phyloP scores from a whole-genome alignment of 1,139 yeast species.

The Saccharomyces hybrid region DNA sequence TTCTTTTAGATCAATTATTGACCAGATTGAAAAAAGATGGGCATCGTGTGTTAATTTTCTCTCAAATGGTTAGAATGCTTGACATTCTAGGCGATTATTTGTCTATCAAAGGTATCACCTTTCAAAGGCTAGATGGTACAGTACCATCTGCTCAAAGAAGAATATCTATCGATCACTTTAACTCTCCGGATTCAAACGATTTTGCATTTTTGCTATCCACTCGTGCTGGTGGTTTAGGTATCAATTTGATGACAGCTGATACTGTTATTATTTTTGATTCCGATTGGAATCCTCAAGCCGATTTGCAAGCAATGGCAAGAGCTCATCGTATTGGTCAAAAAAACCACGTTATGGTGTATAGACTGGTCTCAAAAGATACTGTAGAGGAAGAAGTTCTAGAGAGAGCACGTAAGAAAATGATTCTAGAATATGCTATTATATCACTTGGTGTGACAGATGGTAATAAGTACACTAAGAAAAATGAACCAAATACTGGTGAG shows the following conservation, averaged over 20 bases:
- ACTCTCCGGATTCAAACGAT: too few species aligned
- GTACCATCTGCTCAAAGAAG: slow-evolving; percentile 91
- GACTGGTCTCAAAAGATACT: slow-evolving; percentile 94
- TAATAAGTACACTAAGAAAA: slow-evolving; percentile 40
- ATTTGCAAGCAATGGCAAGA: too few species aligned
- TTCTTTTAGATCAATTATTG: slow-evolving; percentile 57
- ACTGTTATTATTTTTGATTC: too few species aligned
- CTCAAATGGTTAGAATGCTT: slow-evolving; percentile 75
- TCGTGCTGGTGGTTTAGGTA: too few species aligned
- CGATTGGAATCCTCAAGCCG: too few species aligned
- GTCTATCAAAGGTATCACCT: slow-evolving; percentile 80
- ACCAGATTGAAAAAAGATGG: slow-evolving; percentile 40
- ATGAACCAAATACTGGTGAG: slow-evolving; percentile 79
- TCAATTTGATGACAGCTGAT: too few species aligned
- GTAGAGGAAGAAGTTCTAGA: slow-evolving; percentile 96
- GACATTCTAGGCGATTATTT: slow-evolving; percentile 91
- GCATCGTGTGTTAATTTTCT: slow-evolving; percentile 71
- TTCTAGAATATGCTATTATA: slow-evolving; percentile 93
- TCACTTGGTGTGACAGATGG: slow-evolving; percentile 89
- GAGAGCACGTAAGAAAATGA: slow-evolving; percentile 96
- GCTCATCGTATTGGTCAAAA: too few species aligned
- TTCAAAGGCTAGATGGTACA: slow-evolving; percentile 94
- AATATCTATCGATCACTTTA: slow-evolving; percentile 31
- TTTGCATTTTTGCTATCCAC: too few species aligned
- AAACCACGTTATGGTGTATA: slow-evolving; percentile 36